These are phyloP conservation scores for Arachis hypogaea DNA, from an alignment of 306 rosid species.

Conservation along the genomic window DNA sequence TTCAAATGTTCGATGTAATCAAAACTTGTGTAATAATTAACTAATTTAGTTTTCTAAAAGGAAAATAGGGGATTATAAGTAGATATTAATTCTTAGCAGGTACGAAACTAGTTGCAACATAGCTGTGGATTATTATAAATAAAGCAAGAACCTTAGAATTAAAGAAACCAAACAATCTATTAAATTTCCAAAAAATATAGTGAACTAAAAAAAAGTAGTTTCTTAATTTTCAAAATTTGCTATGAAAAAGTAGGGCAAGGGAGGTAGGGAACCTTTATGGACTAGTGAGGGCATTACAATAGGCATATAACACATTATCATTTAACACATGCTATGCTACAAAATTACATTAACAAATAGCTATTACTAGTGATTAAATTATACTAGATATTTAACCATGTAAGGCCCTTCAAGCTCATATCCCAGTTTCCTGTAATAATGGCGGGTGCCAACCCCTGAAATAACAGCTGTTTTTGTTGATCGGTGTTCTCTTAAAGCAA, in stretches of 20 bases:
- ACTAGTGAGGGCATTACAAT: slow-evolving; percentile 6
- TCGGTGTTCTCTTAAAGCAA: slow-evolving; percentile 77
- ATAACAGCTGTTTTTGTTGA: slow-evolving; percentile 86
- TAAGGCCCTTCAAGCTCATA: slow-evolving; percentile 98
- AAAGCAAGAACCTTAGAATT: neutral
- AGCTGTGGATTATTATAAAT: neutral
- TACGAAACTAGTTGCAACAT: neutral
- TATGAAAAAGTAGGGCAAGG: neutral
- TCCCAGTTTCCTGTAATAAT: slow-evolving; percentile 87
- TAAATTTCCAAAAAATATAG: slow-evolving; percentile 4
- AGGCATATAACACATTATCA: slow-evolving; percentile 23
- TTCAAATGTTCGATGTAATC: too few relatives aligned
- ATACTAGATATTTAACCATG: slow-evolving; percentile 80
- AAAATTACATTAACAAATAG: slow-evolving; percentile 46
- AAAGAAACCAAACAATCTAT: slow-evolving; percentile 5
- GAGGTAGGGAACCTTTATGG: neutral
- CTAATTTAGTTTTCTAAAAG: too few relatives aligned
- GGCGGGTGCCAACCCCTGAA: slow-evolving; percentile 97
- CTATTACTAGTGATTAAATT: slow-evolving; percentile 37
- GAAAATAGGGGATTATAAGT: too few relatives aligned
- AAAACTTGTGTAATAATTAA: too few relatives aligned
- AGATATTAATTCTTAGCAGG: too few relatives aligned
- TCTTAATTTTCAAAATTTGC: slow-evolving; percentile 1
- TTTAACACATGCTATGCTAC: slow-evolving; percentile 31
- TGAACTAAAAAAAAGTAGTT: slow-evolving; percentile 21